Percentiles rank a stretch among this genome's conserved stretches.
Evolutionary conservation across 2,329 filamentous ascomycete species (phyloP).

Genomic region (Cercospora sojina): DNA sequence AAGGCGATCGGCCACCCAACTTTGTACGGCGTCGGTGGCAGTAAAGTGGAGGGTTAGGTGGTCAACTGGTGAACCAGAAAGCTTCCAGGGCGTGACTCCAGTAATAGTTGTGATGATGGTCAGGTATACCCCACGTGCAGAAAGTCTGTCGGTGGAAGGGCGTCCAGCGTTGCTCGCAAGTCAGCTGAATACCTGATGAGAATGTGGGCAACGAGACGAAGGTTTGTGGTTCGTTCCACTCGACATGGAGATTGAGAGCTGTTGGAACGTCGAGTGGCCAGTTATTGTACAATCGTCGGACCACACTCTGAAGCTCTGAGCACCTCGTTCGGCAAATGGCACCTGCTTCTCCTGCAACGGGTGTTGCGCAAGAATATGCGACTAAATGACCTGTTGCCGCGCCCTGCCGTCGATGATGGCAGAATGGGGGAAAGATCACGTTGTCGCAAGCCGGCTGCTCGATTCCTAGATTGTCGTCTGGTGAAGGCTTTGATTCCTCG

Average conservation of each 20-base stretch:
- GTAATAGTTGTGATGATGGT: constrained; percentile 6
- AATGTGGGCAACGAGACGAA: constrained; percentile 18
- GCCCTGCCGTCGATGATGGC: constrained; percentile 12
- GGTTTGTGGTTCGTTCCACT: constrained; percentile 23
- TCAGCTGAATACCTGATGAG: constrained; percentile 11
- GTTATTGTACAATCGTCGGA: constrained; percentile 22
- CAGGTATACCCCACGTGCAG: neutral
- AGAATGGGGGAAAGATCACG: constrained; percentile 13
- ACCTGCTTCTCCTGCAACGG: constrained; percentile 21
- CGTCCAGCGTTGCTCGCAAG: constrained; percentile 10
- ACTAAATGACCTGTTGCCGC: constrained; percentile 19
- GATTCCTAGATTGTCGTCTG: constrained; percentile 27
- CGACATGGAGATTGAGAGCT: constrained; percentile 23
- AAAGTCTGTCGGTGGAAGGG: constrained; percentile 7
- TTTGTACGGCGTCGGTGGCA: neutral
- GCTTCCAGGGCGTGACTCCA: neutral
- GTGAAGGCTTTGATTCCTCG: constrained; percentile 13
- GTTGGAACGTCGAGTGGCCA: constrained; percentile 12
- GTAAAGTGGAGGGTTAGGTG: neutral
- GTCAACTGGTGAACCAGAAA: neutral
- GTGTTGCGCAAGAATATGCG: constrained; percentile 25
- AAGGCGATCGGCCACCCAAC: neutral
- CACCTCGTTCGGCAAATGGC: constrained; percentile 14
- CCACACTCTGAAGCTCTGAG: constrained; percentile 11
- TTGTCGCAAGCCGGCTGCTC: constrained; percentile 21